These are phyloP conservation scores for Penicillium aurantiogriseum DNA, from an alignment of 2,329 filamentous ascomycete species.

Conservation along the genomic window DNA sequence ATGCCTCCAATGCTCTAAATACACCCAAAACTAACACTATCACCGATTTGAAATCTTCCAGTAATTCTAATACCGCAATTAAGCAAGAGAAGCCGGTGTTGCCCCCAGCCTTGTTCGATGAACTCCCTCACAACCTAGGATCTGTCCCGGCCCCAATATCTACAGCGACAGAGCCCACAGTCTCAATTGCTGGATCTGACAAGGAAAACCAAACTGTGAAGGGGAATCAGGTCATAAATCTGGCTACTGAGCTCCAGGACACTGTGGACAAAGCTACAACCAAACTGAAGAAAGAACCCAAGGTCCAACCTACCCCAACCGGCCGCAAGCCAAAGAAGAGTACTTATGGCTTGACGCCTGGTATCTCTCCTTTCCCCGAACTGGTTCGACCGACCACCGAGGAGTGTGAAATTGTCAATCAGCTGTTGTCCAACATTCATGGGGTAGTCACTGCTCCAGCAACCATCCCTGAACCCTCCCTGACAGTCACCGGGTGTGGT, in stretches of 20 bases:
- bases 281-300: conserved; percentile 7
- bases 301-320: conserved; percentile 4
- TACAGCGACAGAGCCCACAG: background rate
- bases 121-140: conserved; percentile 59
- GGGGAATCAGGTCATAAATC: conserved; percentile 1
- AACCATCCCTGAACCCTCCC: conserved; percentile 67
- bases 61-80: background rate
- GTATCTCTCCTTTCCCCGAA: conserved; percentile 64
- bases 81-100: conserved; percentile 10
- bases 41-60: background rate
- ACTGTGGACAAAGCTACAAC: conserved; percentile 22
- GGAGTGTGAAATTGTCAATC: conserved; percentile 68
- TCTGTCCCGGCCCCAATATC: conserved; percentile 18
- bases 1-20: background rate
- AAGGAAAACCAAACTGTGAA: conserved; percentile 14
- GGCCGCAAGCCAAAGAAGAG: conserved; percentile 23
- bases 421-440: conserved; percentile 64
- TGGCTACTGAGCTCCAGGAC: conserved; percentile 14
- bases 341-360: conserved; percentile 55
- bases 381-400: conserved; percentile 63
- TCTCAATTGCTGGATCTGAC: background rate
- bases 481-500: conserved; percentile 68
- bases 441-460: conserved; percentile 63
- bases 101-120: conserved; percentile 30
- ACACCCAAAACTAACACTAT: background rate